These are phyloP conservation scores for Lichenothelia convexa DNA, from an alignment of 495 filamentous ascomycete genomes.

Conservation along the genomic window DNA sequence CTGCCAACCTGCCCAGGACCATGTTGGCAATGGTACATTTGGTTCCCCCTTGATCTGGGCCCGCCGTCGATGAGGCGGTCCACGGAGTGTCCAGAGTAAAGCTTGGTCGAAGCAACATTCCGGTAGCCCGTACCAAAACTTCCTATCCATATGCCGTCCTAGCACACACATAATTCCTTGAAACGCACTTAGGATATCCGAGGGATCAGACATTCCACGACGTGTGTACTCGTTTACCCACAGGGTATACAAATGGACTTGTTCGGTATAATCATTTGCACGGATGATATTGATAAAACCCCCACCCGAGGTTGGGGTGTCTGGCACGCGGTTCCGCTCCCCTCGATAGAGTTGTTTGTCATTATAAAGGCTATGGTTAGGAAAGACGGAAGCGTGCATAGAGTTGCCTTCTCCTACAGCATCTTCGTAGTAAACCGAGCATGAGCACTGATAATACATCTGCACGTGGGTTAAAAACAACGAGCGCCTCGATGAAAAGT, in stretches of 20 bases:
- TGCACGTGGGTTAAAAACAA: not conserved
- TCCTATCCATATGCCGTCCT: not conserved
- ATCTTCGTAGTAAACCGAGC: constrained; percentile 1
- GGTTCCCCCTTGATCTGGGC: not conserved
- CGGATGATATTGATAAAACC: no score
- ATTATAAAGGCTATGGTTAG: not conserved
- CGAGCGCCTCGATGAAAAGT: not conserved
- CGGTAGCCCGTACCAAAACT: not conserved
- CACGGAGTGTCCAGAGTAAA: not conserved
- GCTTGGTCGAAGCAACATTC: not conserved
- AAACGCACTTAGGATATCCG: not conserved
- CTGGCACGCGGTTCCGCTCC: no score
- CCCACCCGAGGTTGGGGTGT: no score
- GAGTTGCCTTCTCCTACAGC: not conserved
- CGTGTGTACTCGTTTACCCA: not conserved
- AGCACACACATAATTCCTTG: not conserved
- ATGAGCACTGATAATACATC: not conserved
- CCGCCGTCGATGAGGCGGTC: not conserved
- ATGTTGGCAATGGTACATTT: constrained; percentile 1
- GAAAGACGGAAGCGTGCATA: not conserved
- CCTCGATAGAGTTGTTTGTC: not conserved
- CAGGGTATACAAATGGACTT: not conserved
- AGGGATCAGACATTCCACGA: not conserved
- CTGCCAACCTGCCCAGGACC: constrained; percentile 2
- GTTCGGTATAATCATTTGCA: no score